These are phyloP conservation scores for Selenicereus undatus DNA, from an alignment of 148 eudicot genomes.

Conservation along the genomic window DNA sequence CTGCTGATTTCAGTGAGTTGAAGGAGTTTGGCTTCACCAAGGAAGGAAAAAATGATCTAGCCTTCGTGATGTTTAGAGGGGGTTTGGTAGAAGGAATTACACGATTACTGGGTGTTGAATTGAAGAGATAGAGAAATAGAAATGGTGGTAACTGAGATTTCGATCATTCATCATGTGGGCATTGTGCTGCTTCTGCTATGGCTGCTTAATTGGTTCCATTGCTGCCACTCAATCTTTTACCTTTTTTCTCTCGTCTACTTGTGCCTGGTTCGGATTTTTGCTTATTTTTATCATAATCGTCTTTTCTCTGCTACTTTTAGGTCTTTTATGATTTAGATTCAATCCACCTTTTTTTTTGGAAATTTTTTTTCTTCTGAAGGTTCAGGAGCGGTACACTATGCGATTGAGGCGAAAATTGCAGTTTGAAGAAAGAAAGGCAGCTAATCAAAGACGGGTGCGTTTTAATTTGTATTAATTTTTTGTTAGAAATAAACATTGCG, in stretches of 20 bases:
- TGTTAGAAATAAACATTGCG: background rate
- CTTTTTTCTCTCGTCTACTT: slow-evolving; percentile 55
- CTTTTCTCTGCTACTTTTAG: slow-evolving; percentile 1
- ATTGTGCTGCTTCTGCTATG: slow-evolving; percentile 56
- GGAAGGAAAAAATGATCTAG: background rate
- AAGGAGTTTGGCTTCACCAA: background rate
- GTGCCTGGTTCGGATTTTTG: slow-evolving; percentile 41
- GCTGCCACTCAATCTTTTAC: slow-evolving; percentile 43
- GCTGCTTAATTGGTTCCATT: slow-evolving; percentile 51
- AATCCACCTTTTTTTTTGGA: background rate
- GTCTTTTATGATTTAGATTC: background rate
- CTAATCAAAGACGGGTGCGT: slow-evolving; percentile 70
- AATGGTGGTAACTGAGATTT: slow-evolving; percentile 43
- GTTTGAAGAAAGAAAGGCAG: slow-evolving; percentile 64
- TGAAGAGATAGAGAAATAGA: background rate
- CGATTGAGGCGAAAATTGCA: slow-evolving; percentile 62
- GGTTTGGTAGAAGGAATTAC: background rate
- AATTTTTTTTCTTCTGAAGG: slow-evolving; percentile 29
- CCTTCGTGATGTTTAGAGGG: background rate
- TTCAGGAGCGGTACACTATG: slow-evolving; percentile 58
- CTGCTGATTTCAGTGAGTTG: background rate
- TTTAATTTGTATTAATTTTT: background rate
- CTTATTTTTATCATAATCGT: background rate
- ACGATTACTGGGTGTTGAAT: background rate
- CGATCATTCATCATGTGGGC: slow-evolving; percentile 66